A percentile compares a stretch with the other conserved stretches of the same genome.
phyloP scores from a whole-genome alignment of 2,329 filamentous ascomycete genomes.

The Scedosporium aurantiacum region DNA sequence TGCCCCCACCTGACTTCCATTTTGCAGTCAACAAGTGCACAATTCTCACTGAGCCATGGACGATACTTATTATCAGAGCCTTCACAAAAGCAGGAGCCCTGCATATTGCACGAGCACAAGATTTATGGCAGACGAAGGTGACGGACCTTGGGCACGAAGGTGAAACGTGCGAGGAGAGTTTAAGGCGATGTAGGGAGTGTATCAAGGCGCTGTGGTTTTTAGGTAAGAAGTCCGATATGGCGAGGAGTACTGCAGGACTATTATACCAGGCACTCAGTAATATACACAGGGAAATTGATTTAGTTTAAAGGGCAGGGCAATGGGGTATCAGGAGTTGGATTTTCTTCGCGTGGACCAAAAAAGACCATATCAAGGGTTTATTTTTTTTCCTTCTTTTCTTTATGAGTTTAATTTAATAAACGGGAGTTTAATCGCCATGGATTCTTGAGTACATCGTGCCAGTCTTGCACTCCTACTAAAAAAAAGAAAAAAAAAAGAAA shows the following conservation, averaged over 20 bases:
- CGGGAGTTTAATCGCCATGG: too few relatives aligned
- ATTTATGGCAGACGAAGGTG: conserved; percentile 16
- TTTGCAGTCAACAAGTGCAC: conserved; percentile 42
- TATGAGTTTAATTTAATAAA: too few relatives aligned
- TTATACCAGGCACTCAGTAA: background rate
- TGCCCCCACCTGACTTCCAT: conserved; percentile 32
- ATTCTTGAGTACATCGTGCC: too few relatives aligned
- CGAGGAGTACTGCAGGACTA: conserved; percentile 7
- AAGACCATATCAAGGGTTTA: too few relatives aligned
- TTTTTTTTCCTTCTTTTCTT: too few relatives aligned
- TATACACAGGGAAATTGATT: background rate
- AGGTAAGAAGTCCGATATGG: conserved; percentile 43
- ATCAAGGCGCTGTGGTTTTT: conserved; percentile 42
- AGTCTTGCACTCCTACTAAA: too few relatives aligned
- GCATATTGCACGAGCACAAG: conserved; percentile 24
- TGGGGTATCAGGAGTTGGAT: too few relatives aligned
- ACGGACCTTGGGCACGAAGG: conserved; percentile 13
- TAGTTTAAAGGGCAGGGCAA: too few relatives aligned
- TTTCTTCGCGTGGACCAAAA: too few relatives aligned
- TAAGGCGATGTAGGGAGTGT: conserved; percentile 33
- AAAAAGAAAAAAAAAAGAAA: too few relatives aligned
- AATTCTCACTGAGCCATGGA: conserved; percentile 51
- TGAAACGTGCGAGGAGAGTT: conserved; percentile 15
- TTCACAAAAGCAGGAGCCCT: conserved; percentile 36
- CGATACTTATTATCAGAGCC: conserved; percentile 39